Evolutionary conservation across 164 flowering plant species (phyloP).

Genomic region (Houttuynia cordata): DNA sequence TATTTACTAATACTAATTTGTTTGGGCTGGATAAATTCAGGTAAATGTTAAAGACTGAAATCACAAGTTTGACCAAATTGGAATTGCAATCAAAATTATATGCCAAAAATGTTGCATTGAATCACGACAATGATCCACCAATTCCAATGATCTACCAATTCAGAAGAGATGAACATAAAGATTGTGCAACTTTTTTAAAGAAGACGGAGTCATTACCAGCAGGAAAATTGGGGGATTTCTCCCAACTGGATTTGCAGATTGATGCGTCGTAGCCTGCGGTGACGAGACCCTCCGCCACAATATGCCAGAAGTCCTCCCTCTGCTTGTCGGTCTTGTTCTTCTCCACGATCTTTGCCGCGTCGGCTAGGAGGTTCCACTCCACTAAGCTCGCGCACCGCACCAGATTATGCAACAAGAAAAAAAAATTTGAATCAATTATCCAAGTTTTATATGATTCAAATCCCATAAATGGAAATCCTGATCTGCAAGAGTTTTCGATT

Average conservation of each 20-base stretch:
- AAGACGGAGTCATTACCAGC: constrained; percentile 40
- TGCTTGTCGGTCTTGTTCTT: constrained; percentile 39
- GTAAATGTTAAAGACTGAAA: too few relatives aligned
- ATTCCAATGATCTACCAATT: too few relatives aligned
- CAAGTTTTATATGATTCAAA: neutral
- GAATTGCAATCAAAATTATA: too few relatives aligned
- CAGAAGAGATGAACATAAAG: too few relatives aligned
- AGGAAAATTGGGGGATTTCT: constrained; percentile 53
- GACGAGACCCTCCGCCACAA: constrained; percentile 35
- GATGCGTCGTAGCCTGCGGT: constrained; percentile 65
- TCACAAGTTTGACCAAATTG: too few relatives aligned
- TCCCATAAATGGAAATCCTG: neutral
- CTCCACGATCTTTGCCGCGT: constrained; percentile 25
- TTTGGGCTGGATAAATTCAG: too few relatives aligned
- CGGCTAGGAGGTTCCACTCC: constrained; percentile 29
- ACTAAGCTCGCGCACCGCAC: constrained; percentile 15
- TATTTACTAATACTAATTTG: too few relatives aligned
- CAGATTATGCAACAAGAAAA: constrained; percentile 11
- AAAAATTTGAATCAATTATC: neutral
- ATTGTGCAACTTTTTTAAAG: too few relatives aligned
- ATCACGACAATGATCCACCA: too few relatives aligned
- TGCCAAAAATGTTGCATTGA: too few relatives aligned
- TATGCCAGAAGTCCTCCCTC: constrained; percentile 37
- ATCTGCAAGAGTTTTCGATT: neutral
- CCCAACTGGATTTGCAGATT: constrained; percentile 75